A percentile compares a stretch with the other conserved stretches of the same genome.
phyloP scores from a whole-genome alignment of 768 basidiomycete genomes.

The Xerocomus potaroensis region DNA sequence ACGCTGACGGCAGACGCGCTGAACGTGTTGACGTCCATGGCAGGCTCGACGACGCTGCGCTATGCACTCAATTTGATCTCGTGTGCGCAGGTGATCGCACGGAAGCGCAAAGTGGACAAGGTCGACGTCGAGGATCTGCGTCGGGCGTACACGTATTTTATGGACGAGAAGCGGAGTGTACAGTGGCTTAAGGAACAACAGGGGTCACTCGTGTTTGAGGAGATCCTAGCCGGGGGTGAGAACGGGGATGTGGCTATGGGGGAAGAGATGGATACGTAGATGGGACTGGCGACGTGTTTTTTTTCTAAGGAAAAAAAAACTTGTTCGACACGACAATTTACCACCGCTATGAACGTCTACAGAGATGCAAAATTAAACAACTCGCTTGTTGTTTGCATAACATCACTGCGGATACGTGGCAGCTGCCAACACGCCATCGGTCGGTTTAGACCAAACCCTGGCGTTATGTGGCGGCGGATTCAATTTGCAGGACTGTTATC shows the following conservation, averaged over 20 bases:
- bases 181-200: slow-evolving; percentile 89
- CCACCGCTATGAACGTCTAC: too few species aligned
- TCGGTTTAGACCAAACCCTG: too few species aligned
- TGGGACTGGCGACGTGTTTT: too few species aligned
- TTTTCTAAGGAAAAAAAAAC: neutral
- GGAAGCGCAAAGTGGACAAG: slow-evolving; percentile 71
- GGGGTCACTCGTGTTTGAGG: slow-evolving; percentile 70
- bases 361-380: too few species aligned
- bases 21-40: slow-evolving; percentile 84
- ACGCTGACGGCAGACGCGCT: slow-evolving; percentile 68
- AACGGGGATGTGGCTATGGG: slow-evolving; percentile 30
- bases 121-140: slow-evolving; percentile 86
- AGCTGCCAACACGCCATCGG: too few species aligned
- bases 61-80: slow-evolving; percentile 96
- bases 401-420: too few species aligned
- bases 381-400: too few species aligned
- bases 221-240: slow-evolving; percentile 41
- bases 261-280: slow-evolving; percentile 35
- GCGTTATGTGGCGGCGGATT: too few species aligned
- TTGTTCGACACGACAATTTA: neutral
- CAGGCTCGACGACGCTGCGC: slow-evolving; percentile 82
- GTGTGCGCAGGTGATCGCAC: slow-evolving; percentile 81
- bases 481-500: too few species aligned
- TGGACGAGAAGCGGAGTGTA: slow-evolving; percentile 90
- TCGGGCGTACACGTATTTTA: slow-evolving; percentile 82